These are phyloP conservation scores for Aegilops bicornis DNA, from an alignment of 176 grass and related monocot species.

Conservation along the genomic window DNA sequence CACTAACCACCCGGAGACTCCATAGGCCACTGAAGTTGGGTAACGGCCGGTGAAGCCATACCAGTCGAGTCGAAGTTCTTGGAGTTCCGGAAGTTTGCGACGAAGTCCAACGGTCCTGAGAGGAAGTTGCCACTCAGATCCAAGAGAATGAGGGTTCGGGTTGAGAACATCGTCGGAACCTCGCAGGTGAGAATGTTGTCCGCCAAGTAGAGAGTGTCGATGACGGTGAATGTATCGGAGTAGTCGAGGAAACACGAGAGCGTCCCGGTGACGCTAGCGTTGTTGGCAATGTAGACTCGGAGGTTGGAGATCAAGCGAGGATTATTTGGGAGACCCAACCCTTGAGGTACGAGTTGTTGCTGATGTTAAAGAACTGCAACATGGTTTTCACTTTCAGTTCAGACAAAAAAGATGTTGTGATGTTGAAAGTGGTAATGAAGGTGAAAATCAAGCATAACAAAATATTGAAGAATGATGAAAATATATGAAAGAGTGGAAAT, in stretches of 20 bases:
- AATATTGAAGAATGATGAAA: too few species aligned
- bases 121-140: not conserved
- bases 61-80: slow-evolving; percentile 20
- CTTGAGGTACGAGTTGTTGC: slow-evolving; percentile 29
- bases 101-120: slow-evolving; percentile 9
- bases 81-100: slow-evolving; percentile 27
- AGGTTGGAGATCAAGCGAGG: slow-evolving; percentile 8
- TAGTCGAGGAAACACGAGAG: slow-evolving; percentile 25
- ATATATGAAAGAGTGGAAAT: too few species aligned
- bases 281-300: slow-evolving; percentile 30
- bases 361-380: slow-evolving; percentile 16
- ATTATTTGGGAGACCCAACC: slow-evolving; percentile 18
- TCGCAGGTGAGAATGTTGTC: not conserved
- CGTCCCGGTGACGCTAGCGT: slow-evolving; percentile 27
- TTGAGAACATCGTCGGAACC: not conserved
- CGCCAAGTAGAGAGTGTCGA: slow-evolving; percentile 31
- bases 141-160: slow-evolving; percentile 10
- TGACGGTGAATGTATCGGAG: not conserved
- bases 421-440: too few species aligned
- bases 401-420: too few species aligned
- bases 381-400: too few species aligned
- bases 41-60: slow-evolving; percentile 37
- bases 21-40: slow-evolving; percentile 30
- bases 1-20: slow-evolving; percentile 13
- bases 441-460: too few species aligned